These are phyloP conservation scores for Astrothelium subdiscretum DNA, from an alignment of 495 filamentous ascomycete species.

Conservation along the genomic window DNA sequence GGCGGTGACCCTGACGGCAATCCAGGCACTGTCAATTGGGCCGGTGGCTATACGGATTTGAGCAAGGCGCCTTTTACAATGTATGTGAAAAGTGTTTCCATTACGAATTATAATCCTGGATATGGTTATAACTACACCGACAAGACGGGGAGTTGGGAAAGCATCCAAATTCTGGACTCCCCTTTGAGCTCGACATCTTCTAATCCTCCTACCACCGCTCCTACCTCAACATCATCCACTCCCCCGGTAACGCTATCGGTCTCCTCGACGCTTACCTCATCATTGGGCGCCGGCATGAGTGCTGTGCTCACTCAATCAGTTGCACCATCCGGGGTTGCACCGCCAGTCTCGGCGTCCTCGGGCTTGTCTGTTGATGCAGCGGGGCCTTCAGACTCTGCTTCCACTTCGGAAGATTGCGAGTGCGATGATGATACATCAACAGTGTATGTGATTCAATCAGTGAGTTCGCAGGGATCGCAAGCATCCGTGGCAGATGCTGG, in stretches of 20 bases:
- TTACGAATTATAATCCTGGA: slow-evolving; percentile 58
- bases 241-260: neutral
- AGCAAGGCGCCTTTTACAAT: slow-evolving; percentile 59
- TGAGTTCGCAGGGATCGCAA: neutral
- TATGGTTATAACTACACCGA: slow-evolving; percentile 60
- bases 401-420: neutral
- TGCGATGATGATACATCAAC: neutral
- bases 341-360: neutral
- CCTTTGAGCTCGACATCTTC: neutral
- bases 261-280: neutral
- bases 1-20: slow-evolving; percentile 53
- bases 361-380: neutral
- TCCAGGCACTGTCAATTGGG: slow-evolving; percentile 53
- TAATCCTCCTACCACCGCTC: neutral
- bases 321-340: no score
- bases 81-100: slow-evolving; percentile 53
- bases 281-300: neutral
- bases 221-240: neutral
- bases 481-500: neutral
- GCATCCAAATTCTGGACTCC: slow-evolving; percentile 20
- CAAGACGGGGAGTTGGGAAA: slow-evolving; percentile 38
- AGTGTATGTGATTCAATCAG: neutral
- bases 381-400: neutral
- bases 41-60: slow-evolving; percentile 68
- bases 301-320: neutral